phyloP scores from a whole-genome alignment of 495 filamentous ascomycete species.

The Wilcoxina mikolae region DNA sequence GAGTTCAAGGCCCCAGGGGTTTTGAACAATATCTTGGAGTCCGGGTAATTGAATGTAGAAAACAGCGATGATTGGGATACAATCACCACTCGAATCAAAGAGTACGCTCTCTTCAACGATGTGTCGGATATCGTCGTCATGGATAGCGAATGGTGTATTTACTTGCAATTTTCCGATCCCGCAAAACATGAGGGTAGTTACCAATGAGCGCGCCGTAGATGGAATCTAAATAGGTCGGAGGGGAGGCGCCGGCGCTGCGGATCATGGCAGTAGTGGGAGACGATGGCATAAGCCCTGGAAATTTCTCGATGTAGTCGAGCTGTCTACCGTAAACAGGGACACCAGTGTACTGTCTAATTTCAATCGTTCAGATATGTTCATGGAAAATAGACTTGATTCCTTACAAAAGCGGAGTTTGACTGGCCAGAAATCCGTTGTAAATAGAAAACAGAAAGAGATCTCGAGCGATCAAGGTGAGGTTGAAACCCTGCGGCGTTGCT shows the following conservation, averaged over 20 bases:
- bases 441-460: slow-evolving; percentile 9
- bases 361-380: slow-evolving; percentile 3
- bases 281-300: not conserved
- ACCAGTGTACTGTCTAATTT: slow-evolving; percentile 3
- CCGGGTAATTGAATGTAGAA: slow-evolving; percentile 4
- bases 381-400: slow-evolving; percentile 4
- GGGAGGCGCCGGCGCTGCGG: not conserved
- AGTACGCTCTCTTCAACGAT: slow-evolving; percentile 5
- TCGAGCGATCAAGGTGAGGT: not conserved
- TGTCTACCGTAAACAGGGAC: not conserved
- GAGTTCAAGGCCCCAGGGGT: slow-evolving; percentile 9
- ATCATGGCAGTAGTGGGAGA: not conserved
- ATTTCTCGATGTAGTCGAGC: slow-evolving; percentile 5
- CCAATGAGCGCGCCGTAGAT: not conserved
- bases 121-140: slow-evolving; percentile 4
- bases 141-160: slow-evolving; percentile 2
- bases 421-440: not conserved
- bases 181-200: not conserved
- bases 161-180: slow-evolving; percentile 3
- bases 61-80: slow-evolving; percentile 6
- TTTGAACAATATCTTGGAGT: not conserved
- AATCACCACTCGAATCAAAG: slow-evolving; percentile 4
- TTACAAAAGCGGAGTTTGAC: slow-evolving; percentile 1
- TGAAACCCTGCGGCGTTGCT: not conserved
- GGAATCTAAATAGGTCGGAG: not conserved